Base-by-base conservation (phyloP, 2,329 filamentous ascomycete genomes). In the Xylariaceae sp. region DNA sequence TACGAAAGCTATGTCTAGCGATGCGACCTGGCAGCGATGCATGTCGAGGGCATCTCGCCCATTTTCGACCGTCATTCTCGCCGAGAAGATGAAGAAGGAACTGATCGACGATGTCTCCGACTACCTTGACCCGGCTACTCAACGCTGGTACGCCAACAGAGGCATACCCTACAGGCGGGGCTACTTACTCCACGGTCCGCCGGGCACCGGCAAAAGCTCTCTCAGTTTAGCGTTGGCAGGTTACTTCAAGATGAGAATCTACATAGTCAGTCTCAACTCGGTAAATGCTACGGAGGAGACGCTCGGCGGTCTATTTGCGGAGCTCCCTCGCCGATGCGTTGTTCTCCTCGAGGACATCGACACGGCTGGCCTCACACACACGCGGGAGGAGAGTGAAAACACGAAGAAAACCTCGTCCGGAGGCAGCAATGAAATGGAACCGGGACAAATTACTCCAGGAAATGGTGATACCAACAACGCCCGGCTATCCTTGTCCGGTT, bases 101-200 rank as follows among this genome's bases (percentile, higher is more conserved):
- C 73, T 87, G 9, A 73, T 87, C 47, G 74, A 77, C 42, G 84
- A 87, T 62, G 77, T 85, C 34, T 74, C 74, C 30, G 82, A 86
- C 62, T 87, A 87, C 63, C 76, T 87, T 37, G 74, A 82, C 58
- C 83, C 83, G 0, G 70, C 74, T 9, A 86, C 84, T 0, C 76
- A 80, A 44, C 77, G 84, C n/a, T 95, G 89, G 89, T 95, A 96
- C 67, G 79, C 85, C 0, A 87, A 89, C 61, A 80, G 89, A 5
- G 90, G 90, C 0, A 92, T 95, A 32, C 90, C 91, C 0, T 95
- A 95, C 68, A 81, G 90, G 11, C 80, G 90, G 3, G 91, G 90
- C 0, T 95, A 94, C 65, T 79, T 95, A 0, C 82, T 95, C 12
- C 77, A 91, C 60, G 90, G 90, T 0, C 88, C 89, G 0, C 88